phyloP scores from a whole-genome alignment of 805 yeast genomes.

The Candida nanaspora region DNA sequence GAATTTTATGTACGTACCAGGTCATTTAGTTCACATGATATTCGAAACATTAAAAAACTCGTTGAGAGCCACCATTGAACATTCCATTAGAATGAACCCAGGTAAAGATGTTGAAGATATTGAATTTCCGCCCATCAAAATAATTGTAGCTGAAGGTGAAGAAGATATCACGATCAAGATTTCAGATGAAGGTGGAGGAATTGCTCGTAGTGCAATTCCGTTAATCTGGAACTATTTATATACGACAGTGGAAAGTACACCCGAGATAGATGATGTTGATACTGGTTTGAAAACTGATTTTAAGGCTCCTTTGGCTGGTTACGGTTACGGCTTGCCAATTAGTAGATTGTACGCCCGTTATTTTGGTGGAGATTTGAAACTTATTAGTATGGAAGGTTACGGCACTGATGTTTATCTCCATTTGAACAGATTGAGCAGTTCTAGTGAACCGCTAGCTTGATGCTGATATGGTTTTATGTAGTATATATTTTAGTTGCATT shows the following conservation, averaged over 20 bases:
- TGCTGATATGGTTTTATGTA: background rate
- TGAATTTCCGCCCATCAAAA: conserved; percentile 75
- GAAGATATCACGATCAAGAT: conserved; percentile 89
- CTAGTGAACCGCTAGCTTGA: conserved; percentile 60
- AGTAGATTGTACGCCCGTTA: conserved; percentile 81
- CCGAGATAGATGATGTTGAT: conserved; percentile 44
- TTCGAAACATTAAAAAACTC: conserved; percentile 86
- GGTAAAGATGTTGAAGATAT: conserved; percentile 50
- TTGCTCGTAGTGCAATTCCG: conserved; percentile 76
- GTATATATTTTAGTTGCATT: too few species aligned
- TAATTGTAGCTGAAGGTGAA: conserved; percentile 80
- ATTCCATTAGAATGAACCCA: conserved; percentile 52
- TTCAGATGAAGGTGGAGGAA: conserved; percentile 93
- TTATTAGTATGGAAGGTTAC: conserved; percentile 89
- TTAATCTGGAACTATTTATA: conserved; percentile 87
- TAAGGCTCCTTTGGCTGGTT: conserved; percentile 91
- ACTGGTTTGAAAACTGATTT: conserved; percentile 44
- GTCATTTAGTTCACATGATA: conserved; percentile 85
- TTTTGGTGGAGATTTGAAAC: conserved; percentile 83
- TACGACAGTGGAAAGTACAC: conserved; percentile 76
- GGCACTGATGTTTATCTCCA: conserved; percentile 92
- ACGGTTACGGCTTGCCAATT: conserved; percentile 86
- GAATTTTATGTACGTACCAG: conserved; percentile 87
- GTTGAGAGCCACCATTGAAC: conserved; percentile 82
- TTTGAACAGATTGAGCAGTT: conserved; percentile 67